phyloP scores from a whole-genome alignment of 345 rosid genomes.

The Heritiera fomes region DNA sequence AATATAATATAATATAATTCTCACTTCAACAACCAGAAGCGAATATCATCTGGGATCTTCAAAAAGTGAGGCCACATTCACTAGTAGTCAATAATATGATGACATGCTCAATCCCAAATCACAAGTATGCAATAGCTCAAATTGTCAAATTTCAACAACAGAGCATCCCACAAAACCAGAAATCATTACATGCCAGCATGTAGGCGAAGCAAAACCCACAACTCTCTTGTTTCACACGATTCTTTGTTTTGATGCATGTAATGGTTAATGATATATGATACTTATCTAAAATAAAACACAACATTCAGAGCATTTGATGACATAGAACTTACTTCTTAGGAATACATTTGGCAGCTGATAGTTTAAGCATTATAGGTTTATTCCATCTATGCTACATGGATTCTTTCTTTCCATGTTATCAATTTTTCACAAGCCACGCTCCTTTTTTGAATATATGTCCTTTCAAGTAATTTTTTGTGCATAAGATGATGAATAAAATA shows the following conservation, averaged over 20 bases:
- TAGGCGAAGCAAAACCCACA: constrained; percentile 9
- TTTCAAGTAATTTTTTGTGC: too few relatives aligned
- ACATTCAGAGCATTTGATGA: neutral
- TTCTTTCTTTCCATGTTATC: neutral
- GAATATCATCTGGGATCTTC: too few relatives aligned
- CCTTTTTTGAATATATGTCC: too few relatives aligned
- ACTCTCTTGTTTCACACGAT: neutral
- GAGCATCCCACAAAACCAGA: constrained; percentile 20
- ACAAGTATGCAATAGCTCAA: neutral
- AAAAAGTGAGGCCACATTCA: constrained; percentile 17
- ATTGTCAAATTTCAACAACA: constrained; percentile 15
- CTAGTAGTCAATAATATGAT: neutral
- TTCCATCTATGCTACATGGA: neutral
- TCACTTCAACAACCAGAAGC: too few relatives aligned
- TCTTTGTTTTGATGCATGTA: constrained; percentile 15
- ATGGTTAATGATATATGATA: constrained; percentile 34
- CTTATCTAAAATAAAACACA: constrained; percentile 2
- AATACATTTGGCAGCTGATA: neutral
- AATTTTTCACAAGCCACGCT: too few relatives aligned
- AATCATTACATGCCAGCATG: constrained; percentile 1
- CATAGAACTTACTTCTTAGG: neutral
- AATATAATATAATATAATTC: too few relatives aligned
- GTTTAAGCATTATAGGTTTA: neutral
- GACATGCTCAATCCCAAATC: neutral
- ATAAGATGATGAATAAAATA: too few relatives aligned